Conservation (phyloP, 73 alveolate genomes). For the Paramecium octaurelia region DNA sequence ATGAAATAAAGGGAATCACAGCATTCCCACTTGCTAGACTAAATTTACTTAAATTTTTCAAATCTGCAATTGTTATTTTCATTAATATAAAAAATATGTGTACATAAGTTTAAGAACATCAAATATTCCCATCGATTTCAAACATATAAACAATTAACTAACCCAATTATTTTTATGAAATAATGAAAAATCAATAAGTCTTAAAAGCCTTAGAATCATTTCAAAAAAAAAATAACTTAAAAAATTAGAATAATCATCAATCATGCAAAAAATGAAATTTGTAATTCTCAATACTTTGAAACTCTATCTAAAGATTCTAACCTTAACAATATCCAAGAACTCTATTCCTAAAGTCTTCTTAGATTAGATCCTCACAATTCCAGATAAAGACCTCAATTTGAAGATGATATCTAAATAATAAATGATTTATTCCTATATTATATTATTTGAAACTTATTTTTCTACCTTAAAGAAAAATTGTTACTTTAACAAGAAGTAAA, state of each 20-base stretch:
- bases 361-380: not conserved
- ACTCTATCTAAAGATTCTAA: not conserved
- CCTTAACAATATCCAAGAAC: not conserved
- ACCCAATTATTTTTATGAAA: not conserved
- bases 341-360: not conserved
- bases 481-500: not conserved
- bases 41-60: not conserved
- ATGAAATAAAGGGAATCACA: not conserved
- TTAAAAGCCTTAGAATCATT: not conserved
- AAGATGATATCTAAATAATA: not conserved
- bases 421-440: not conserved
- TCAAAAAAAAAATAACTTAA: not conserved
- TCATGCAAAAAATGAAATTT: not conserved
- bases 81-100: not conserved
- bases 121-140: not conserved
- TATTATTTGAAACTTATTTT: not conserved
- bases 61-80: not conserved
- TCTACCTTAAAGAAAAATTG: not conserved
- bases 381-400: not conserved
- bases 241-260: too few relatives aligned
- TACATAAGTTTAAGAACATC: not conserved
- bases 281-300: not conserved
- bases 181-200: not conserved
- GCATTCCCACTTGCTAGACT: conserved; percentile 43
- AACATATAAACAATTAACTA: not conserved